phyloP scores from a whole-genome alignment of 352 stramenopile species.

The Pythium aphanidermatum region DNA sequence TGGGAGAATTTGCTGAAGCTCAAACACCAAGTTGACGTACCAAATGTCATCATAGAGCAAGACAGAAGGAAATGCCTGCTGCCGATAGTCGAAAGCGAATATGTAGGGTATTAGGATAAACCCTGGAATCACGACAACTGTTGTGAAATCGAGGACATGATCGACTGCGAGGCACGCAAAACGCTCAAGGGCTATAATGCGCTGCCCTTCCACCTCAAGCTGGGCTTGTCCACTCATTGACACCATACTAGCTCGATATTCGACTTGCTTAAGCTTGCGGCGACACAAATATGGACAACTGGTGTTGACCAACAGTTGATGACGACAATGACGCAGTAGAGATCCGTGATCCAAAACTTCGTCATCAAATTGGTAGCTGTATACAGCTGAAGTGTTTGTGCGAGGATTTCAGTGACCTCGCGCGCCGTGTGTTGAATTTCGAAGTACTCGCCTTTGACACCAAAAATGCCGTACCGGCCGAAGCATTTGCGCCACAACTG shows the following conservation, averaged over 20 bases:
- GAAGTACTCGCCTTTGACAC: conserved; percentile 15
- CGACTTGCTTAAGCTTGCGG: no score
- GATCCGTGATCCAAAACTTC: conserved; percentile 10
- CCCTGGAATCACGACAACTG: conserved; percentile 8
- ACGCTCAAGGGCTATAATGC: conserved; percentile 1
- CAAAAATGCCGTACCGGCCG: conserved; percentile 9
- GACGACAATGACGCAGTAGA: conserved; percentile 5
- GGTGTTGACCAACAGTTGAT: conserved; percentile 11
- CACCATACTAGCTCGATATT: no score
- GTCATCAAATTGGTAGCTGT: conserved; percentile 6
- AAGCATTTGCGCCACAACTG: conserved; percentile 7
- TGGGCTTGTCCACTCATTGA: no score
- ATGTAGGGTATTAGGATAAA: conserved; percentile 15
- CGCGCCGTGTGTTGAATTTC: background rate
- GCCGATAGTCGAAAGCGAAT: background rate
- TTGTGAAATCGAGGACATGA: conserved; percentile 7
- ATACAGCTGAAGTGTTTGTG: conserved; percentile 9
- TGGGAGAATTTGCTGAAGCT: no score
- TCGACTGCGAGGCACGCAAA: conserved; percentile 11
- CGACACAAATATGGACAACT: conserved; percentile 2
- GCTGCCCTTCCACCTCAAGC: no score
- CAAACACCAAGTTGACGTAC: no score
- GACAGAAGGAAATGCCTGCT: conserved; percentile 6
- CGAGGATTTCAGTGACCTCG: conserved; percentile 8
- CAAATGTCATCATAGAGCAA: conserved; percentile 20